Percentiles rank a stretch among this genome's conserved stretches.
These are phyloP conservation scores for Cylindrodendrum hubeiense DNA, from an alignment of 2,329 filamentous ascomycete genomes.

Conservation along the genomic window DNA sequence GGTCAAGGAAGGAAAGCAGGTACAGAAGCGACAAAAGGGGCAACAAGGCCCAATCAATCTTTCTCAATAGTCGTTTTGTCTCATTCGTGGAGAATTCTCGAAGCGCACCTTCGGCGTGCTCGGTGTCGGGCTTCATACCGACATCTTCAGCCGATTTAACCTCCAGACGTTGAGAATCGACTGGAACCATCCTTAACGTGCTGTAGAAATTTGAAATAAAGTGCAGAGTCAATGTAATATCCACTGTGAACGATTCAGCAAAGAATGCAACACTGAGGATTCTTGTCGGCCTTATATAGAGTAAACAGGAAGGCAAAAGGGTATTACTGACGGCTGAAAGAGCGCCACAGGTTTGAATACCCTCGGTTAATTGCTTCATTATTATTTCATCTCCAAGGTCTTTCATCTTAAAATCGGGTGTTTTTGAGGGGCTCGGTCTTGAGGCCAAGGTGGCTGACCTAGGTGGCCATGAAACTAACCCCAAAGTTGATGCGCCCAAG, in stretches of 20 bases:
- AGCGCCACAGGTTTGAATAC: too few species aligned
- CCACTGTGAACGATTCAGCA: too few species aligned
- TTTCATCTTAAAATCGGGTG: too few species aligned
- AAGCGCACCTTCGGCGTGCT: neutral
- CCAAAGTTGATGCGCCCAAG: neutral
- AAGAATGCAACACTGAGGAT: too few species aligned
- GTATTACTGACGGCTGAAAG: too few species aligned
- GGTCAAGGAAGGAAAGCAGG: conserved; percentile 63
- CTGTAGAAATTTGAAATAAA: neutral
- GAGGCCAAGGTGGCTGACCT: too few species aligned
- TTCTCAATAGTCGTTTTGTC: conserved; percentile 64
- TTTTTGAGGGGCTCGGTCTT: too few species aligned
- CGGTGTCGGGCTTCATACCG: neutral
- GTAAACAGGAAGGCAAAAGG: too few species aligned
- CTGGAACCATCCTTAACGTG: neutral
- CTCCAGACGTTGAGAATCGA: neutral
- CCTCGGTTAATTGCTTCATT: too few species aligned
- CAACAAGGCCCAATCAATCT: conserved; percentile 67
- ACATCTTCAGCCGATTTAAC: neutral
- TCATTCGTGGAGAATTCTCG: neutral
- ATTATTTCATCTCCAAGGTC: too few species aligned
- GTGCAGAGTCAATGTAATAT: neutral
- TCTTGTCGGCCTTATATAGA: too few species aligned
- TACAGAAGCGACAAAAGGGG: conserved; percentile 72
- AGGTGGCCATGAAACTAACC: too few species aligned